Base-by-base conservation (phyloP, 2,329 filamentous ascomycete species). In the Saccharata proteae region DNA sequence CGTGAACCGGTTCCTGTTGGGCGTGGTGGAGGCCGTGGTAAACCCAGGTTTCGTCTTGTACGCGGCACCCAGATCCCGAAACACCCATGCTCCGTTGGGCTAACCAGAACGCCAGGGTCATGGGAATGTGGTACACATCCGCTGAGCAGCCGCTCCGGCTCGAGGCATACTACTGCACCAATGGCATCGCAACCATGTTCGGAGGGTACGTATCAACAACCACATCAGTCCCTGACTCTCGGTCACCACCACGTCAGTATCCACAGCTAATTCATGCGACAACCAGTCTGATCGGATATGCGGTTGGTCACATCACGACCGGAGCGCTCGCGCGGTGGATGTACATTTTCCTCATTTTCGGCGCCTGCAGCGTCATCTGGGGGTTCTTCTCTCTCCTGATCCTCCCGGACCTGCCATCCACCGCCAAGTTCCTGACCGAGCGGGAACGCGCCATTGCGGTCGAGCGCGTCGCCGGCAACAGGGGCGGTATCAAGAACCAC, bases 101-200 rank as follows among this genome's bases (percentile, higher is more conserved):
- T 8, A 8, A 22, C n/a, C n/a, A n/a, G n/a, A n/a, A n/a, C n/a
- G n/a, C n/a, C n/a, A n/a, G n/a, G 6, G 46, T 58, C 25, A 55
- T 54, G 47, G 42, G 42, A 12, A 51, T 55, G 44, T 57, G 52
- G 54, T 61, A 59, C 37, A 61, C 54, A 2, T 45, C 47, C 4
- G 46, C 52, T 3, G 64, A 69, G 43, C 65, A 69, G 40, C 63
- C 64, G 0, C 47, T 72, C 4, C 61, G 69, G 1, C 56, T 71
- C 5, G 67, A 67, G 29, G 54, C 62, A 1, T 75, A 68, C 48
- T 73, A 72, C 42, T 66, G 64, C 38, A 69, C 65, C 2, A 74
- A 74, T 39, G 71, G 71, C 3, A 57, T 75, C 9, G 71, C 69
- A 3, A 71, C 68, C 9, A 72, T 73, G 64, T 69, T 75, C 33